Conservation (phyloP, 2,329 filamentous ascomycete genomes). For the Sporothrix brasiliensis region DNA sequence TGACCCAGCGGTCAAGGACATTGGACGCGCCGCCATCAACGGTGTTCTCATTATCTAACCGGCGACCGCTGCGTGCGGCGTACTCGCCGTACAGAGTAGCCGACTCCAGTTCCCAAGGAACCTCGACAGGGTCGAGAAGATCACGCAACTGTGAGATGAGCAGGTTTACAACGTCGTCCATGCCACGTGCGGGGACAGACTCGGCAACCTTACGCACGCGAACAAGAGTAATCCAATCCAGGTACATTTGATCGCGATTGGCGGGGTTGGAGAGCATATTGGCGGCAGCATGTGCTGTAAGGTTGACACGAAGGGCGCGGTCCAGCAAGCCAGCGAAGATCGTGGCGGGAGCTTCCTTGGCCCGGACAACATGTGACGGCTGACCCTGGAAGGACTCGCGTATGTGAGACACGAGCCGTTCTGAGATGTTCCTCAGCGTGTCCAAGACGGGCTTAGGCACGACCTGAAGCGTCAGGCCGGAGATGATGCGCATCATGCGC, state of each 20-base stretch:
- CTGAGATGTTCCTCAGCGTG: conserved; percentile 83
- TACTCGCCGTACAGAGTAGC: conserved; percentile 64
- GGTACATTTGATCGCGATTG: conserved; percentile 93
- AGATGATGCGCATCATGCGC: conserved; percentile 91
- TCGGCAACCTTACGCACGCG: conserved; percentile 65
- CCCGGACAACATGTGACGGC: conserved; percentile 80
- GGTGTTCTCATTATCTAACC: conserved; percentile 45
- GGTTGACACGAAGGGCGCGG: conserved; percentile 86
- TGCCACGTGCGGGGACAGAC: conserved; percentile 62
- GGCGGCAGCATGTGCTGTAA: conserved; percentile 89
- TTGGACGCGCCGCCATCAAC: conserved; percentile 57
- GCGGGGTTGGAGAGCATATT: conserved; percentile 88
- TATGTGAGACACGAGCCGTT: conserved; percentile 78
- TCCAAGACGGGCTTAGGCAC: conserved; percentile 85
- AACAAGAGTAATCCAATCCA: conserved; percentile 78
- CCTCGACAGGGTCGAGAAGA: conserved; percentile 68
- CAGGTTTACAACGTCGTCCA: conserved; percentile 67
- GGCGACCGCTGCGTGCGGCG: conserved; percentile 52
- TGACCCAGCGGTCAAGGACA: conserved; percentile 77
- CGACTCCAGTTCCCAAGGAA: conserved; percentile 66
- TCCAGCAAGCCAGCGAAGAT: conserved; percentile 86
- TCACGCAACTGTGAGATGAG: conserved; percentile 68
- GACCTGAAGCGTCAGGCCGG: conserved; percentile 85
- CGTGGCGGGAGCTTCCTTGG: conserved; percentile 84
- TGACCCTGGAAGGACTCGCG: conserved; percentile 82